Percentiles rank a stretch among this genome's conserved stretches.
Evolutionary conservation across 805 yeast species (phyloP).

Genomic region (Monosporozyma siamensis): DNA sequence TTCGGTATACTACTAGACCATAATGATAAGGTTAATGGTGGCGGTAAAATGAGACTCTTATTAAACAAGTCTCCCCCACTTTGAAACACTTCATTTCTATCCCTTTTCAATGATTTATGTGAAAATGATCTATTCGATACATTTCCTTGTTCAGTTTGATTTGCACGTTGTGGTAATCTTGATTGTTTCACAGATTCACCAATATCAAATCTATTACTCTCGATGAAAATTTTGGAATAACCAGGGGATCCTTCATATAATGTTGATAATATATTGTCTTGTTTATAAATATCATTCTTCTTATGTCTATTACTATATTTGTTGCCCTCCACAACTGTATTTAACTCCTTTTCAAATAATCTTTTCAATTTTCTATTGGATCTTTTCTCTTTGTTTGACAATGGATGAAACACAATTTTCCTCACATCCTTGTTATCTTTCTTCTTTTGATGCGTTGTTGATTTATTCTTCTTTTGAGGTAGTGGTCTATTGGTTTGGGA

Average conservation of each 20-base stretch:
- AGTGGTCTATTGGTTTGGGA: background rate
- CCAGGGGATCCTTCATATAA: slow-evolving; percentile 28
- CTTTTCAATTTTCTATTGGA: slow-evolving; percentile 14
- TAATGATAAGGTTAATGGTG: slow-evolving; percentile 13
- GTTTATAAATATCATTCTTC: background rate
- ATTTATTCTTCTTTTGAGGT: slow-evolving; percentile 26
- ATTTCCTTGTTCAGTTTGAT: slow-evolving; percentile 6
- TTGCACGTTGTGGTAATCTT: slow-evolving; percentile 25
- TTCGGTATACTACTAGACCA: slow-evolving; percentile 13
- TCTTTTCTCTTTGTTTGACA: slow-evolving; percentile 13
- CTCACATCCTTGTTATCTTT: no score
- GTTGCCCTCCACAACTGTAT: background rate
- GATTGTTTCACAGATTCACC: slow-evolving; percentile 19
- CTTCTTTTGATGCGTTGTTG: no score
- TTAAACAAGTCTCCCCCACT: background rate
- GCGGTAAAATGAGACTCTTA: slow-evolving; percentile 6
- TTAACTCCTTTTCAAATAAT: slow-evolving; percentile 13
- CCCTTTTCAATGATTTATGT: background rate
- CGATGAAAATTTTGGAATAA: slow-evolving; percentile 22
- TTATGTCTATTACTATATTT: background rate
- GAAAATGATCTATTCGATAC: no score
- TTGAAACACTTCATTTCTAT: slow-evolving; percentile 3
- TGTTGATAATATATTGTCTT: slow-evolving; percentile 1
- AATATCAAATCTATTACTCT: slow-evolving; percentile 20
- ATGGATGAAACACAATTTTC: background rate